Percentiles rank a stretch among this genome's conserved stretches.
Conservation (phyloP, 805 yeast genomes). For the Candida koratica region DNA sequence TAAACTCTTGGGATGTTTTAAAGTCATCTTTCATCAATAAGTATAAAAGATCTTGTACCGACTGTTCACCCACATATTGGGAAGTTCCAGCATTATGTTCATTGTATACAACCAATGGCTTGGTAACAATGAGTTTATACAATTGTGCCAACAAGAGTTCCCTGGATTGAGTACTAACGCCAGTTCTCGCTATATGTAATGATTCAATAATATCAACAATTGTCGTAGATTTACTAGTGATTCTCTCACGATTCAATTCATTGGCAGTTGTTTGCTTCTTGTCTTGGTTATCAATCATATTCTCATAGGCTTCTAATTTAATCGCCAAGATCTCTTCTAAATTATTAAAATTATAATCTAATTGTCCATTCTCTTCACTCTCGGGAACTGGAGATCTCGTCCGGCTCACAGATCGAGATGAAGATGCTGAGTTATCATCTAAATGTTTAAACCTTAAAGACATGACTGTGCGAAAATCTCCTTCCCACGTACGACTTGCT, state of each 20-base stretch:
- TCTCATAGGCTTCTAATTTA: slow-evolving; percentile 30
- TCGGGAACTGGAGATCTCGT: slow-evolving; percentile 35
- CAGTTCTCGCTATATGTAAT: slow-evolving; percentile 38
- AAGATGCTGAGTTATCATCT: slow-evolving; percentile 21
- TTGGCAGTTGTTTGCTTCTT: slow-evolving; percentile 26
- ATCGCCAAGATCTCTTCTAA: slow-evolving; percentile 33
- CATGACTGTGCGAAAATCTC: slow-evolving; percentile 2
- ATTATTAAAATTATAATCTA: slow-evolving; percentile 32
- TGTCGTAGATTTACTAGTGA: slow-evolving; percentile 34
- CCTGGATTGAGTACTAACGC: slow-evolving; percentile 44
- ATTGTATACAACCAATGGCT: slow-evolving; percentile 34
- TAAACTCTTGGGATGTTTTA: slow-evolving; percentile 38
- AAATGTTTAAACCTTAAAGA: slow-evolving; percentile 4
- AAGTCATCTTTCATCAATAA: slow-evolving; percentile 31
- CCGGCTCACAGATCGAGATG: slow-evolving; percentile 31
- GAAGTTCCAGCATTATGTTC: slow-evolving; percentile 36
- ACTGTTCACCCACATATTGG: slow-evolving; percentile 34
- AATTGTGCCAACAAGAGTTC: slow-evolving; percentile 50
- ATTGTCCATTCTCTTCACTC: slow-evolving; percentile 33
- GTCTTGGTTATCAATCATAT: slow-evolving; percentile 18
- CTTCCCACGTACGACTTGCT: no score
- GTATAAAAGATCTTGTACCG: slow-evolving; percentile 30
- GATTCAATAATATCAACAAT: slow-evolving; percentile 45
- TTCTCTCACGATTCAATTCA: slow-evolving; percentile 31
- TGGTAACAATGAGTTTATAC: slow-evolving; percentile 43